These are phyloP conservation scores for Boletus sp. DNA, from an alignment of 1,284 basidiomycete genomes.

Conservation along the genomic window DNA sequence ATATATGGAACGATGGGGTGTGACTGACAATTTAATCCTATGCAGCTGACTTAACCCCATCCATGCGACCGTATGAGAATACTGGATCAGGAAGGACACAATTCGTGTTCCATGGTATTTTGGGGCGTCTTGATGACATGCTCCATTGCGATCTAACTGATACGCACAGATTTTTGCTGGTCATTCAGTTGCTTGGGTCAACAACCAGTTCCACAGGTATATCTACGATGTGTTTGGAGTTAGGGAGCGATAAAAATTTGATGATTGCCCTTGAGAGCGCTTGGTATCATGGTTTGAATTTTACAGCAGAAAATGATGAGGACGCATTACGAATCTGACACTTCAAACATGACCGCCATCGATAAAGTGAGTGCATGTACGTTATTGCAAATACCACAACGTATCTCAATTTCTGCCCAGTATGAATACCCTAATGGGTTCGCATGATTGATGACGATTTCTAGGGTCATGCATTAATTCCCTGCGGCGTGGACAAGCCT, in stretches of 20 bases:
- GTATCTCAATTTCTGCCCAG: constrained; percentile 25
- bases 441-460: constrained; percentile 53
- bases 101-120: constrained; percentile 57
- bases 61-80: constrained; percentile 29
- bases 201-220: constrained; percentile 57
- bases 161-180: constrained; percentile 44
- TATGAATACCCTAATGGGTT: constrained; percentile 50
- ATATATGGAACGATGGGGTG: constrained; percentile 55
- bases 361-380: constrained; percentile 11
- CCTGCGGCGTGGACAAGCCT: constrained; percentile 52
- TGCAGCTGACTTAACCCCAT: constrained; percentile 49
- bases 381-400: background rate
- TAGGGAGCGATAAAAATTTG: constrained; percentile 39
- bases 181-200: constrained; percentile 51
- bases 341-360: constrained; percentile 1
- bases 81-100: constrained; percentile 34
- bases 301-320: constrained; percentile 45
- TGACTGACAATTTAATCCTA: constrained; percentile 61
- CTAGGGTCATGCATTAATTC: constrained; percentile 56
- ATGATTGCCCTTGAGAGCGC: constrained; percentile 54
- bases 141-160: background rate
- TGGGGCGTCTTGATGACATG: constrained; percentile 4
- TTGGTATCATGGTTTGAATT: constrained; percentile 49
- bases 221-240: constrained; percentile 48
- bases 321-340: constrained; percentile 39